phyloP scores from a whole-genome alignment of 1,139 yeast genomes.

The Candida labiduridarum region DNA sequence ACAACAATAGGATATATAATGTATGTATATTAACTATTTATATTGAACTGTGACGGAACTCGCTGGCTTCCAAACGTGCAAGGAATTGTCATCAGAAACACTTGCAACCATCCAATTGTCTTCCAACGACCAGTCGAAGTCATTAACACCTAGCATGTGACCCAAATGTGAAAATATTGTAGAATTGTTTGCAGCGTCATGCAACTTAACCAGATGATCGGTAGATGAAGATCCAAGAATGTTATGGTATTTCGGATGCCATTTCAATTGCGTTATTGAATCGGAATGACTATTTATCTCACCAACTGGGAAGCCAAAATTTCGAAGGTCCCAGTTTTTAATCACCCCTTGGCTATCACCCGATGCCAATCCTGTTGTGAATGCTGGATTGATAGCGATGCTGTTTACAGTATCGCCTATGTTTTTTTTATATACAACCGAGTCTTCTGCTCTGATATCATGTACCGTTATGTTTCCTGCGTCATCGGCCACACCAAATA shows the following conservation, averaged over 20 bases:
- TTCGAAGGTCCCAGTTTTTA: slow-evolving; percentile 72
- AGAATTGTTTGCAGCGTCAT: slow-evolving; percentile 57
- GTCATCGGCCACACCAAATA: slow-evolving; percentile 63
- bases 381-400: slow-evolving; percentile 61
- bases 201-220: slow-evolving; percentile 70
- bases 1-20: background rate
- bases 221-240: slow-evolving; percentile 73
- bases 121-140: slow-evolving; percentile 82
- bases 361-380: slow-evolving; percentile 57
- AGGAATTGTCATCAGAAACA: slow-evolving; percentile 85
- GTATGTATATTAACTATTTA: slow-evolving; percentile 6
- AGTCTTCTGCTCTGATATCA: slow-evolving; percentile 46
- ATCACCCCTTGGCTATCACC: slow-evolving; percentile 69
- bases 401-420: slow-evolving; percentile 61
- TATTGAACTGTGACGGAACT: slow-evolving; percentile 22
- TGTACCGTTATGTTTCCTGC: slow-evolving; percentile 47
- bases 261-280: slow-evolving; percentile 69
- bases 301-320: slow-evolving; percentile 23
- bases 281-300: slow-evolving; percentile 52
- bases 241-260: slow-evolving; percentile 69
- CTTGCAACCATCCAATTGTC: slow-evolving; percentile 80
- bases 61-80: slow-evolving; percentile 82
- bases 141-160: slow-evolving; percentile 86
- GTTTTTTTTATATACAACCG: slow-evolving; percentile 23
- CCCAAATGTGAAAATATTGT: slow-evolving; percentile 79